Evolutionary conservation across 2,329 filamentous ascomycete species (phyloP), one percentile per base, ranked within the genome.

Genomic region (Aureobasidium uvarum): DNA sequence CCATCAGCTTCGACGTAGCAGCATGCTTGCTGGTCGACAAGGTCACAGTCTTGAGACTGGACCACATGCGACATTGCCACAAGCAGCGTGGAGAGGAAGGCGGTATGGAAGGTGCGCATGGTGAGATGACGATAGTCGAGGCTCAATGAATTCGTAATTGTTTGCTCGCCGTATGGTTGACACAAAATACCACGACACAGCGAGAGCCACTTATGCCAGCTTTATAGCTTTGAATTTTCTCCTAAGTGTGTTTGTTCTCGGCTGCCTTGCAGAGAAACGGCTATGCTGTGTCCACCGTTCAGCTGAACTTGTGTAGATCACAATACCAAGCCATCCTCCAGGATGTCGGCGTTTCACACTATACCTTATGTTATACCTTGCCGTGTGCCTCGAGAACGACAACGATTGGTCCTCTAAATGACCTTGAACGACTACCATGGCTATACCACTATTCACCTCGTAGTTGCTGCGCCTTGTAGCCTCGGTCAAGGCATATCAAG

Each of bases 241-340:
- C 23, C 45, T 11, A 48, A 14, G 16, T 13, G 6, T 50, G 13
- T 31, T 45, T 7, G 39, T 13, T 13, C 14, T 13, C 20, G 25
- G 33, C 31, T 16, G 2, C 25, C 3, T 59, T 18, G 39, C 5
- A 23, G n/a, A 20, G 11, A 11, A 59, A 59, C 28, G 55, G 41
- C 4, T 10, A 11, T 59, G 25, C n/a, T 48, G 20, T 14, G 7
- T 31, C 18, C 2, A 36, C 10, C 55, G 55, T 48, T 23, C 41
- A 46, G 55, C 55, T 59, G 55, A 59, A 46, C 16, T 36, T 46
- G 10, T 36, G 55, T 16, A 33, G 55, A 59, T 59, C 55, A 18
- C 28, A 46, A 59, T 59, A 59, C 55, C 36, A 45, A 59, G 55
- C 11, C n/a, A 59, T 59, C 41, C 43, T 46, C 20, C 43, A 46